phyloP scores from a whole-genome alignment of 345 rosid species.

The Orychophragmus violaceus region DNA sequence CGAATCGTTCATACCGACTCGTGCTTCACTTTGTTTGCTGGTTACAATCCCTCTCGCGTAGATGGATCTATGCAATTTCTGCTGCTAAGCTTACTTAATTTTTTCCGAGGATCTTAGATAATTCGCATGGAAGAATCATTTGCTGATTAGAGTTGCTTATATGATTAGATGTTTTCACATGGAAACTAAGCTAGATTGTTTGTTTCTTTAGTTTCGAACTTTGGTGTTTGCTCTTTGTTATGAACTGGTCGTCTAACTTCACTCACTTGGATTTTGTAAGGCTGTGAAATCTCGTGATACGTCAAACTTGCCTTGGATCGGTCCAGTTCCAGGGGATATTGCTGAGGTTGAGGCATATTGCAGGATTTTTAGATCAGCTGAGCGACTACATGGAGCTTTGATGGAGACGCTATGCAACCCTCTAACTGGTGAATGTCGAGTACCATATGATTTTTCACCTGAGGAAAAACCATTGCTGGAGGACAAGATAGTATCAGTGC shows the following conservation, averaged over 20 bases:
- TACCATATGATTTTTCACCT: constrained; percentile 63
- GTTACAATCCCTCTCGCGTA: neutral
- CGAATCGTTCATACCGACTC: neutral
- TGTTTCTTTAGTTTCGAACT: neutral
- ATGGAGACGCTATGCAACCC: constrained; percentile 97
- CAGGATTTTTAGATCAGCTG: constrained; percentile 84
- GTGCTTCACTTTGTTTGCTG: neutral
- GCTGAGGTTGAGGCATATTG: constrained; percentile 98
- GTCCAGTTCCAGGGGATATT: constrained; percentile 94
- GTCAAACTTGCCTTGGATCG: constrained; percentile 77
- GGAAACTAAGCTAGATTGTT: neutral
- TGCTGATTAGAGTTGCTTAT: constrained; percentile 3
- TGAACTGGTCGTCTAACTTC: constrained; percentile 17
- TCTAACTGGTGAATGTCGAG: constrained; percentile 78
- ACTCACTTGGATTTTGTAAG: constrained; percentile 33
- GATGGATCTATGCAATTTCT: neutral
- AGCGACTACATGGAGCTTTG: constrained; percentile 70
- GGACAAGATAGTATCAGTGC: constrained; percentile 86
- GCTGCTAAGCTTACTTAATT: neutral
- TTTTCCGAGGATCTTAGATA: neutral
- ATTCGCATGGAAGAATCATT: neutral
- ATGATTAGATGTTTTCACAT: neutral
- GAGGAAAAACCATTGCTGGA: constrained; percentile 85
- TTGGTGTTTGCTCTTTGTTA: neutral
- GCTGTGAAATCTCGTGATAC: constrained; percentile 47